Evolutionary conservation across 2,329 filamentous ascomycete genomes (phyloP), one percentile per base, ranked within the genome.

Genomic region (Cercospora berteroae): DNA sequence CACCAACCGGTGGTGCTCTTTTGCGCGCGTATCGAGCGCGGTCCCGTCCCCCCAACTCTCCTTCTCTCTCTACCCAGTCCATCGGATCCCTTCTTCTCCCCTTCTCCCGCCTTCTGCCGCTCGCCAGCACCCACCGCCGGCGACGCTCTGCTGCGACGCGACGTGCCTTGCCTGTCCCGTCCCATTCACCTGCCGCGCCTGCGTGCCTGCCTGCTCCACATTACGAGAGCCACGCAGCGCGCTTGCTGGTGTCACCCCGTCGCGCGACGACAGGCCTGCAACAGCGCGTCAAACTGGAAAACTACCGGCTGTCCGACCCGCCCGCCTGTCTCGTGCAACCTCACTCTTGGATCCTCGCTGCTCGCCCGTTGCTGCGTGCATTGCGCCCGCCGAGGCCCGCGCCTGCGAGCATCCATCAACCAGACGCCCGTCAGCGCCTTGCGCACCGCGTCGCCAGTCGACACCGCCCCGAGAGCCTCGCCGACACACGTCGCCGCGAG

Each of bases 311-410:
- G 60, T 60, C 44, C 70, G 64, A 56, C 64, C 64, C 58, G 60
- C 64, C 36, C 42, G 50, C 33, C 60, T 63, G 60, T 33, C 62
- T 60, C 67, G 70, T 72, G 58, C 64, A 52, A 72, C 70, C 55
- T 66, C 68, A 66, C 60, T 33, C 61, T 36, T 63, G 18, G 18
- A 63, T 39, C n/a, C 42, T 44, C 36, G 36, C 36, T 42, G 36
- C 36, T n/a, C 16, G 36, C 48, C 13, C 25, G 20, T 39, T 60
- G 29, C 58, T 33, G 50, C 61, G 18, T 59, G 52, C 55, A 48
- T 56, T 42, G 55, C 50, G 31, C 44, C 44, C 29, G 59, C 60
- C 57, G 31, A 58, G 6, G 44, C 29, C 60, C 52, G 60, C 25
- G 18, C 23, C 52, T 27, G 16, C 52, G 52, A 42, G 36, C 36